Conservation (phyloP, 2,329 filamentous ascomycete genomes). For the Orbilia ellipsospora region DNA sequence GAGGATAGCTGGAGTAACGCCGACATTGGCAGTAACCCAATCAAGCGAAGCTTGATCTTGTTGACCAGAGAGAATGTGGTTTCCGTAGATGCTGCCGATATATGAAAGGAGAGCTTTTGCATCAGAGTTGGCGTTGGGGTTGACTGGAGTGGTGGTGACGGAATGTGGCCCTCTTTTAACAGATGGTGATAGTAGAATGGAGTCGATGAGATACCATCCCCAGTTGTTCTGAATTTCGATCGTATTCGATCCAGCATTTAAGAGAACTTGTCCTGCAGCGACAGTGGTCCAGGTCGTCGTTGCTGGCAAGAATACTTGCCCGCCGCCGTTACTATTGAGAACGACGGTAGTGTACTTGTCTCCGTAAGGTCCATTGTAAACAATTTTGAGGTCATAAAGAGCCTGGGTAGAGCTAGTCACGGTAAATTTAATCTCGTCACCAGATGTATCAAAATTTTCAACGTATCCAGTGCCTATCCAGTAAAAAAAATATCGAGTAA, state of each 20-base stretch:
- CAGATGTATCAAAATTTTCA: constrained; percentile 64
- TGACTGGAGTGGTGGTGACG: constrained; percentile 63
- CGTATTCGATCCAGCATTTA: constrained; percentile 64
- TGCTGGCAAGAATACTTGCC: constrained; percentile 64
- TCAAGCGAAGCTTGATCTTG: constrained; percentile 64
- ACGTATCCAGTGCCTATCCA: constrained; percentile 65
- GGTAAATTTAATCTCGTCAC: constrained; percentile 67
- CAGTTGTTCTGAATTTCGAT: constrained; percentile 66
- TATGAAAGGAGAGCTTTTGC: constrained; percentile 63
- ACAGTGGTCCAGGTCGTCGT: constrained; percentile 63
- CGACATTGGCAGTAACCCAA: constrained; percentile 65
- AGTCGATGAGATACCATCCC: constrained; percentile 67
- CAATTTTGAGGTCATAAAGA: constrained; percentile 65
- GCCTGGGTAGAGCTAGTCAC: constrained; percentile 61
- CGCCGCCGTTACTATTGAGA: constrained; percentile 64
- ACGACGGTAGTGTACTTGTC: constrained; percentile 65
- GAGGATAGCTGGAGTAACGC: constrained; percentile 66
- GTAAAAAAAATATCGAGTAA: background rate
- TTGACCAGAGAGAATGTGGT: constrained; percentile 66
- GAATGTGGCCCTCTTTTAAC: constrained; percentile 62
- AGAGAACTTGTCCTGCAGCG: constrained; percentile 64
- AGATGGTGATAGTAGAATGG: constrained; percentile 63
- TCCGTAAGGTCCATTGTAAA: constrained; percentile 65
- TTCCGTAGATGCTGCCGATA: constrained; percentile 65
- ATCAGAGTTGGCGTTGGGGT: constrained; percentile 52